A percentile compares a stretch with the other conserved stretches of the same genome.
phyloP scores from a whole-genome alignment of 2,329 filamentous ascomycete genomes.

The Calonectria ilicicola region DNA sequence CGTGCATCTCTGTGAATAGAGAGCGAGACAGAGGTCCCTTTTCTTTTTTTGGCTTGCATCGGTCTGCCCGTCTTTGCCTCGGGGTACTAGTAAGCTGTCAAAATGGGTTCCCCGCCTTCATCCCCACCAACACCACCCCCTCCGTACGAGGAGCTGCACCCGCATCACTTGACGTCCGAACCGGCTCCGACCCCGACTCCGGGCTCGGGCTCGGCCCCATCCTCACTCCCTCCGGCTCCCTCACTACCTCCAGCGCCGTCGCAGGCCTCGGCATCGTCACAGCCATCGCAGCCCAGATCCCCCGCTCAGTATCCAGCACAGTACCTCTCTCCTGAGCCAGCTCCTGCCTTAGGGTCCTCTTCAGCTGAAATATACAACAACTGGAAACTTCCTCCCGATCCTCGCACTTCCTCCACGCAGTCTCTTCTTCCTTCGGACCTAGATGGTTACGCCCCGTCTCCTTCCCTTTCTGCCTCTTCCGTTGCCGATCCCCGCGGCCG shows the following conservation, averaged over 20 bases:
- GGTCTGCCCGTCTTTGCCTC: background rate
- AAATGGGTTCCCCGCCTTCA: constrained; percentile 11
- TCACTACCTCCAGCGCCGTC: constrained; percentile 28
- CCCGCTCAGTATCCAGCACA: background rate
- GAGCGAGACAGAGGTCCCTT: background rate
- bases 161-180: background rate
- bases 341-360: constrained; percentile 11
- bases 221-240: constrained; percentile 13
- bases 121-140: constrained; percentile 23
- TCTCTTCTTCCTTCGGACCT: constrained; percentile 50
- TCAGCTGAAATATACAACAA: background rate
- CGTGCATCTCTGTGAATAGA: background rate
- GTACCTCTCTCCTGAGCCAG: background rate
- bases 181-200: background rate
- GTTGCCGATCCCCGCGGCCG: constrained; percentile 41
- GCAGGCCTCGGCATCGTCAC: constrained; percentile 28
- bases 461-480: constrained; percentile 49
- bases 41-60: background rate
- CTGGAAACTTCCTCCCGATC: constrained; percentile 50
- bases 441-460: constrained; percentile 22
- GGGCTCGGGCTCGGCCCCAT: background rate
- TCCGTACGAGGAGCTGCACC: constrained; percentile 19
- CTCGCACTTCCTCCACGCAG: constrained; percentile 62
- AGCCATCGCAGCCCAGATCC: constrained; percentile 28
- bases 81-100: background rate